Evolutionary conservation across 2,329 filamentous ascomycete genomes (phyloP).

Genomic region (Cytospora piceicola): DNA sequence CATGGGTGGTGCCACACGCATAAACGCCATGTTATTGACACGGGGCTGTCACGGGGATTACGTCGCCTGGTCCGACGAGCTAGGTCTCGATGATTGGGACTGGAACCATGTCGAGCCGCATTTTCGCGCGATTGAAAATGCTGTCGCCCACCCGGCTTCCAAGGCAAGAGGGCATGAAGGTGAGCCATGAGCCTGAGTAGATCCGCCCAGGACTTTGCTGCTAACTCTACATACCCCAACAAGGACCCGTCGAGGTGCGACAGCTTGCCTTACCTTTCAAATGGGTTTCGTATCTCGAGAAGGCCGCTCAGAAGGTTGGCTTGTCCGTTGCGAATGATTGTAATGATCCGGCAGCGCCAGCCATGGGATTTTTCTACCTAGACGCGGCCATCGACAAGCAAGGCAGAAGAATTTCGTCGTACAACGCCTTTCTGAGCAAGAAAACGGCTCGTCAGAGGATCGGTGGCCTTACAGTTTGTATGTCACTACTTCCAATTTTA

Average conservation of each 20-base stretch:
- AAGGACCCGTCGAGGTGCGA: no score
- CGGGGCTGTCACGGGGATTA: constrained; percentile 39
- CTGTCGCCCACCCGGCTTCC: constrained; percentile 28
- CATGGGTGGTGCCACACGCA: constrained; percentile 39
- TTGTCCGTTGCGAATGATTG: constrained; percentile 35
- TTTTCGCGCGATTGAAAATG: constrained; percentile 39
- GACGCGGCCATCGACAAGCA: constrained; percentile 37
- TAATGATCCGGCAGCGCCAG: constrained; percentile 37
- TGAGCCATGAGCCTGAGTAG: no score
- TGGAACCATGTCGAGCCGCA: constrained; percentile 42
- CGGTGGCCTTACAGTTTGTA: constrained; percentile 36
- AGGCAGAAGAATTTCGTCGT: constrained; percentile 36
- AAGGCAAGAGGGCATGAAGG: constrained; percentile 37
- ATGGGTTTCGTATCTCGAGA: constrained; percentile 25
- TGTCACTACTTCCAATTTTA: not conserved
- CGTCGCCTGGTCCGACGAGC: constrained; percentile 37
- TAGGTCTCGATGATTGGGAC: constrained; percentile 40
- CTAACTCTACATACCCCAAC: not conserved
- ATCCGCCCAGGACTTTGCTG: no score
- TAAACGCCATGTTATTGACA: constrained; percentile 42
- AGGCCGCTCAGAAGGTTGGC: constrained; percentile 36
- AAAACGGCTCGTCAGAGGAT: constrained; percentile 32
- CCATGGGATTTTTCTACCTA: constrained; percentile 38
- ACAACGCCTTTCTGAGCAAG: constrained; percentile 37
- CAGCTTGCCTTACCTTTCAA: not conserved